These are phyloP conservation scores for Citrus trifoliata DNA, from an alignment of 345 rosid genomes.

Conservation along the genomic window DNA sequence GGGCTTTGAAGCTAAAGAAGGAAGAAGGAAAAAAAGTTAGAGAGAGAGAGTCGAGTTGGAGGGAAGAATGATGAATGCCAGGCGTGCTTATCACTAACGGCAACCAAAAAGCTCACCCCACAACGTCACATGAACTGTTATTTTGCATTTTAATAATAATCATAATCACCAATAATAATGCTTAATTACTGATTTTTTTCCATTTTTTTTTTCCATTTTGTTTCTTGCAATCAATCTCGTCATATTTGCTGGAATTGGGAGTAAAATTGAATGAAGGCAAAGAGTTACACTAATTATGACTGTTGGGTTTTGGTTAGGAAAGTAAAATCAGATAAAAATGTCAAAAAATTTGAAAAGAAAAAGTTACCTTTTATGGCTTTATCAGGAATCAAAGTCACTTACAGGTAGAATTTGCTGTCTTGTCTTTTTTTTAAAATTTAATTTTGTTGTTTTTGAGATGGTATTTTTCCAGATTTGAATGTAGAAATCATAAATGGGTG, in stretches of 20 bases:
- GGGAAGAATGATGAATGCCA: slow-evolving; percentile 91
- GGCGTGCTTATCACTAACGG: slow-evolving; percentile 98
- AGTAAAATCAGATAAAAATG: not conserved
- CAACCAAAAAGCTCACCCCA: slow-evolving; percentile 38
- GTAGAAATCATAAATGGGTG: not conserved
- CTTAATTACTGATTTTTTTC: not conserved
- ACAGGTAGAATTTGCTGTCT: not conserved
- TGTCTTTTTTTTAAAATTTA: not conserved
- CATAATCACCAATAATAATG: not conserved
- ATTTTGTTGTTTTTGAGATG: not conserved
- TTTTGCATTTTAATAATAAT: slow-evolving; percentile 6
- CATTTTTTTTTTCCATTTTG: not conserved
- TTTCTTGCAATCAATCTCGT: not conserved
- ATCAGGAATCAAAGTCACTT: not conserved
- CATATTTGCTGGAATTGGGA: not conserved
- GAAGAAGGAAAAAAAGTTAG: slow-evolving; percentile 29
- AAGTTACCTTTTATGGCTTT: not conserved
- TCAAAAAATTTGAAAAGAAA: not conserved
- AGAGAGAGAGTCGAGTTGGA: slow-evolving; percentile 44
- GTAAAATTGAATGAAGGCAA: not conserved
- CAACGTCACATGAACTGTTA: slow-evolving; percentile 31
- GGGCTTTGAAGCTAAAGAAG: slow-evolving; percentile 7
- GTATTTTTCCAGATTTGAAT: not conserved
- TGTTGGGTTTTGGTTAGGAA: not conserved
- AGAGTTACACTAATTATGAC: not conserved